Conservation (phyloP, 2,329 filamentous ascomycete species). For the Penicillium sp. region DNA sequence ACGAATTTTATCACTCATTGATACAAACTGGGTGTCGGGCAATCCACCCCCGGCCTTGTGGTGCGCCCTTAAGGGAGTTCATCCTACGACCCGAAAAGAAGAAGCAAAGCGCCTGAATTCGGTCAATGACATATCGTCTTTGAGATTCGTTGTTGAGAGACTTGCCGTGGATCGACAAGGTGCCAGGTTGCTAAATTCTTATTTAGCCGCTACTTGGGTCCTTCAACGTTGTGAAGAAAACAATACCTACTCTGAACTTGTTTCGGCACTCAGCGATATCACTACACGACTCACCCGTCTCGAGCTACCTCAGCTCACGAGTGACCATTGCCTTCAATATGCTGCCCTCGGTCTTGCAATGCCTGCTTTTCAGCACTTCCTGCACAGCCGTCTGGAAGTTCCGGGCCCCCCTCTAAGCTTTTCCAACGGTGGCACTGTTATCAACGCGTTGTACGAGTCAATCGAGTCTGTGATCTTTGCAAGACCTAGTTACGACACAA, state of each 20-base stretch:
- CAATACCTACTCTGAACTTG: constrained; percentile 34
- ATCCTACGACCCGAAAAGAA: constrained; percentile 2
- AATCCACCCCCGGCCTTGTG: constrained; percentile 25
- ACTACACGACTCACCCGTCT: constrained; percentile 30
- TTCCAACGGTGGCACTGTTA: constrained; percentile 20
- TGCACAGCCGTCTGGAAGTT: constrained; percentile 20
- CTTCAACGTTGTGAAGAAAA: constrained; percentile 28
- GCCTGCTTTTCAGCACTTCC: constrained; percentile 32
- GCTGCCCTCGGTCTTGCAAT: constrained; percentile 34
- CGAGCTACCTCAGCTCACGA: constrained; percentile 7
- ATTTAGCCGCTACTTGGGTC: constrained; percentile 7
- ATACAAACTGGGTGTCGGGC: constrained; percentile 23
- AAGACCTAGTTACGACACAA: constrained; percentile 21
- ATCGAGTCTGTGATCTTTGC: constrained; percentile 27
- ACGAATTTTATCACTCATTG: constrained; percentile 25
- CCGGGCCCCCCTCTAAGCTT: not conserved
- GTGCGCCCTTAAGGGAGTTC: constrained; percentile 21
- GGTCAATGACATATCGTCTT: constrained; percentile 10
- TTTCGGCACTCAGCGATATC: constrained; percentile 35
- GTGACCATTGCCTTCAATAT: constrained; percentile 32
- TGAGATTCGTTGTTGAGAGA: constrained; percentile 31
- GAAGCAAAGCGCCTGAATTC: constrained; percentile 1
- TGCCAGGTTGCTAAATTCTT: constrained; percentile 8
- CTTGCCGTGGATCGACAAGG: constrained; percentile 18
- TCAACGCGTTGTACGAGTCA: constrained; percentile 25